These are phyloP conservation scores for Boeremia exigua DNA, from an alignment of 2,329 filamentous ascomycete genomes.

Conservation along the genomic window DNA sequence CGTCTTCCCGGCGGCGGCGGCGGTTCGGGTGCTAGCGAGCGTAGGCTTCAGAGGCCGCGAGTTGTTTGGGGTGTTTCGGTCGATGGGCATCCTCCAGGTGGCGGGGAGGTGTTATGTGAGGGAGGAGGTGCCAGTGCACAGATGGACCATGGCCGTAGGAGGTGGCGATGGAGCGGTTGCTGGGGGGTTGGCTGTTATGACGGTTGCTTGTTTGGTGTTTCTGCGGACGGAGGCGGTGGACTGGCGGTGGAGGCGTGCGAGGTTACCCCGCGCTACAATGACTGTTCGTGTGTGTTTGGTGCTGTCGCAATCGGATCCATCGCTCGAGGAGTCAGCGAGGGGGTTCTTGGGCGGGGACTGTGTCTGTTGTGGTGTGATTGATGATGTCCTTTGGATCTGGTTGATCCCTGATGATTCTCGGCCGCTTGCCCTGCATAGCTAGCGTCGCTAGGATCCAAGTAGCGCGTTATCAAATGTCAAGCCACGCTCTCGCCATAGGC, in stretches of 20 bases:
- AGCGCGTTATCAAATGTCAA: constrained; percentile 28
- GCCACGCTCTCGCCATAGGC: constrained; percentile 12
- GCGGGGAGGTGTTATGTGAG: constrained; percentile 20
- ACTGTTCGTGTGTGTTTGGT: neutral
- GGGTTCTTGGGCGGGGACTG: constrained; percentile 18
- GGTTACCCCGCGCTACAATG: constrained; percentile 8
- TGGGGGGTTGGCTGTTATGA: constrained; percentile 28
- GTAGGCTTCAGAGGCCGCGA: constrained; percentile 71
- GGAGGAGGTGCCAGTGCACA: constrained; percentile 22
- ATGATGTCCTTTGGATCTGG: constrained; percentile 19
- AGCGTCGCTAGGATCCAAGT: constrained; percentile 4
- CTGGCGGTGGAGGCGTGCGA: constrained; percentile 26
- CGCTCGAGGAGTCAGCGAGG: constrained; percentile 15
- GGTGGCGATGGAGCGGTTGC: constrained; percentile 35
- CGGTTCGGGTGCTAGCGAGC: constrained; percentile 66
- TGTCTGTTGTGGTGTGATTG: constrained; percentile 31
- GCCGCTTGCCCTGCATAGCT: constrained; percentile 22
- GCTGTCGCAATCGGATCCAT: constrained; percentile 6
- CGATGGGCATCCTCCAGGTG: constrained; percentile 46
- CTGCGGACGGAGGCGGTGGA: constrained; percentile 13
- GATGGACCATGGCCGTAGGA: constrained; percentile 39
- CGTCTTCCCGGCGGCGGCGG: constrained; percentile 52
- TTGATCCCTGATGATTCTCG: constrained; percentile 20
- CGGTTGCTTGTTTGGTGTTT: constrained; percentile 23
- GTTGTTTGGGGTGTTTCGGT: constrained; percentile 54